These are phyloP conservation scores for Pleurozium schreberi DNA, from an alignment of 225 moss, liverwort and hornwort genomes.

Conservation along the genomic window DNA sequence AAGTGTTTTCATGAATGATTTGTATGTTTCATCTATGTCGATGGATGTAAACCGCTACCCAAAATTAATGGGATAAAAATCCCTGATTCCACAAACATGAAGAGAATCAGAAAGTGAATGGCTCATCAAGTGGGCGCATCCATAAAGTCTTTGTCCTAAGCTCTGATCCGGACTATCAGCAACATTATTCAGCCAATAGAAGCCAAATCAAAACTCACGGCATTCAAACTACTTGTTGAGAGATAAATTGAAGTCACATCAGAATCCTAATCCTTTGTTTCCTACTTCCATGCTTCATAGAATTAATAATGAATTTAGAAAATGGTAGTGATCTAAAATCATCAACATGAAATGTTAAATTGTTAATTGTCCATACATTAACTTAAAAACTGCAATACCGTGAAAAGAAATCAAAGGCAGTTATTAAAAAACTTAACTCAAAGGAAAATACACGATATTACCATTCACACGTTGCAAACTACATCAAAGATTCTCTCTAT, in stretches of 20 bases:
- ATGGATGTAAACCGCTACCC: not conserved
- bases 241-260: not conserved
- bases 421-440: not conserved
- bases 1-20: not conserved
- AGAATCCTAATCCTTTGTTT: not conserved
- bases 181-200: not conserved
- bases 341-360: not conserved
- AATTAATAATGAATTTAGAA: not conserved
- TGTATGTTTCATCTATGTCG: not conserved
- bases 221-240: not conserved
- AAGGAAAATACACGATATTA: not conserved
- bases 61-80: not conserved
- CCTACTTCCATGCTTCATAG: not conserved
- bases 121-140: too few relatives aligned
- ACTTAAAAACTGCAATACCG: not conserved
- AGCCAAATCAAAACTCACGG: too few relatives aligned
- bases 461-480: not conserved
- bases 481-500: not conserved
- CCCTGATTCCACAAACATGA: not conserved
- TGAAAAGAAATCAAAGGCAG: not conserved
- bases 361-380: too few relatives aligned
- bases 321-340: not conserved
- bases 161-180: too few relatives aligned
- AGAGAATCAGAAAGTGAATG: not conserved
- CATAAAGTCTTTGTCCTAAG: not conserved